A percentile compares a stretch with the other conserved stretches of the same genome.
phyloP scores from a whole-genome alignment of 1,284 basidiomycete genomes.

The Bjerkandera adusta region DNA sequence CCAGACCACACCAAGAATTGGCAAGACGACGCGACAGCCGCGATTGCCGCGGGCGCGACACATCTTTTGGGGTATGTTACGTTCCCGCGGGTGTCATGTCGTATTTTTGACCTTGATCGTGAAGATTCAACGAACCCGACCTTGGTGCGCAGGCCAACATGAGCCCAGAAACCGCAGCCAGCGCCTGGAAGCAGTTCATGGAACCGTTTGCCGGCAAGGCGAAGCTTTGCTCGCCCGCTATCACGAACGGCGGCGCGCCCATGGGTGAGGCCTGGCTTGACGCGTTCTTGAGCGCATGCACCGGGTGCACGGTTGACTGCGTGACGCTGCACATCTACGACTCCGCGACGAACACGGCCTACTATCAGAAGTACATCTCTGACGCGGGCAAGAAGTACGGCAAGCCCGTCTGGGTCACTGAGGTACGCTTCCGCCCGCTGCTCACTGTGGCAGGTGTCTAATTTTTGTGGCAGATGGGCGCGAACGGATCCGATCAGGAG shows the following conservation, averaged over 20 bases:
- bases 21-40: constrained; percentile 26
- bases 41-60: constrained; percentile 27
- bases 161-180: constrained; percentile 27
- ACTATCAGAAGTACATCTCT: constrained; percentile 32
- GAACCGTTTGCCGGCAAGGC: constrained; percentile 31
- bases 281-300: constrained; percentile 28
- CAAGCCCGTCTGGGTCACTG: constrained; percentile 30
- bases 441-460: not conserved
- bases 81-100: not conserved
- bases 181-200: constrained; percentile 30
- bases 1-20: constrained; percentile 23
- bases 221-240: constrained; percentile 31
- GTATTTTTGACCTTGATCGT: not conserved
- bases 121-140: constrained; percentile 34
- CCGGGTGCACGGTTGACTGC: constrained; percentile 29
- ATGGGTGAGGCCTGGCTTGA: constrained; percentile 33
- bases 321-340: constrained; percentile 34
- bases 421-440: constrained; percentile 17
- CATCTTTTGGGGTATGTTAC: constrained; percentile 27
- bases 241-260: constrained; percentile 33
- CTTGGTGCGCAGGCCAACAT: constrained; percentile 29
- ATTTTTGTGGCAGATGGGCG: constrained; percentile 25
- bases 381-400: constrained; percentile 25
- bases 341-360: constrained; percentile 29
- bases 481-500: constrained; percentile 22